phyloP scores from a whole-genome alignment of 2,329 filamentous ascomycete genomes.

The Orbilia quercus region DNA sequence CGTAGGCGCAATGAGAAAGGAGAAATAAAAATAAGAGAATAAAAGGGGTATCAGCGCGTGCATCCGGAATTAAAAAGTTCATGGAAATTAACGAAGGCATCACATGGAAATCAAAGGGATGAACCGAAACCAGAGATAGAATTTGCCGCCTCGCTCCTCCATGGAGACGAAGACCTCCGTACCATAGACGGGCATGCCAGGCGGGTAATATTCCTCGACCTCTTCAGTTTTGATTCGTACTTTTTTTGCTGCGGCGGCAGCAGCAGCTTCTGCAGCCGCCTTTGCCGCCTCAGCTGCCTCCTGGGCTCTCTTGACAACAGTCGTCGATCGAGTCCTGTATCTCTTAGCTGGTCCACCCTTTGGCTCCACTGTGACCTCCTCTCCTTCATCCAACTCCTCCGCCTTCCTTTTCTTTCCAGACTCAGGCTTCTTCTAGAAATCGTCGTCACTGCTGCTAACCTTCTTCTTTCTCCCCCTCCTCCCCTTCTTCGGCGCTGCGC shows the following conservation, averaged over 20 bases:
- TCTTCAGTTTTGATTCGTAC: neutral
- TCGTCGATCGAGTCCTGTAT: neutral
- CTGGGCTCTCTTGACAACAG: no score
- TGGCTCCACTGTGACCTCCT: neutral
- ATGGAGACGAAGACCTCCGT: neutral
- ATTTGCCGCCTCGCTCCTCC: neutral
- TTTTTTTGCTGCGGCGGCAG: neutral
- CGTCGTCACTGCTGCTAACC: constrained; percentile 46
- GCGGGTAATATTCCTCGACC: no score
- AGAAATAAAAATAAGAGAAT: neutral
- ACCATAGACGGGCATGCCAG: neutral
- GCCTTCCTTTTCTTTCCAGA: constrained; percentile 20
- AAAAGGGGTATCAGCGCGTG: constrained; percentile 12
- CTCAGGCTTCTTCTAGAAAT: constrained; percentile 33
- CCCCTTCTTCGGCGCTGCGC: constrained; percentile 48
- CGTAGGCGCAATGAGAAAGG: neutral
- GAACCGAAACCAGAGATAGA: neutral
- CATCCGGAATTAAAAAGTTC: neutral
- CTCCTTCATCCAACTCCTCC: constrained; percentile 17
- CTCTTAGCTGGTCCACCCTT: neutral
- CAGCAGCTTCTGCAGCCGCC: no score
- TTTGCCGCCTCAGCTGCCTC: no score
- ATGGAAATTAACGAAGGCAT: neutral
- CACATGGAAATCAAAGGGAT: neutral
- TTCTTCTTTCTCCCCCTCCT: constrained; percentile 54